Percentiles rank a stretch among this genome's conserved stretches.
phyloP scores from a whole-genome alignment of 169 alveolate genomes.

The Eimeria sp. region DNA sequence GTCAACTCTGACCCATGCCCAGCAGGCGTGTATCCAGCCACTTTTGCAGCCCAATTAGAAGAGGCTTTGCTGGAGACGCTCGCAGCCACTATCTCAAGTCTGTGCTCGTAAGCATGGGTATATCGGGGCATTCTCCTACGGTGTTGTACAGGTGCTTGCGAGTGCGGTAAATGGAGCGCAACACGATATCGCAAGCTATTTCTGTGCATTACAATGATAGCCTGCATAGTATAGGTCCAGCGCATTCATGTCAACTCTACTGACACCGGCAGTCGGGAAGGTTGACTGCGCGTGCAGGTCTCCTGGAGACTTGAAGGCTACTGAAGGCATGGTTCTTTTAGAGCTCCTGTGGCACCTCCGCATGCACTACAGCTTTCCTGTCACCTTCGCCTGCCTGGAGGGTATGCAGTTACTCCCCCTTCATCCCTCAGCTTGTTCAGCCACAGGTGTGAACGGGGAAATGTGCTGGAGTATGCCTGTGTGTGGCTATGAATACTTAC shows the following conservation, averaged over 20 bases:
- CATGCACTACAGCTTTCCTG: conserved; percentile 35
- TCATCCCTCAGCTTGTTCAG: neutral
- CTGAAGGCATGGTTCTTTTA: conserved; percentile 19
- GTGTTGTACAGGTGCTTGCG: neutral
- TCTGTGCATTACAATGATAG: neutral
- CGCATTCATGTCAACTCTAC: neutral
- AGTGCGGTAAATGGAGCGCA: neutral
- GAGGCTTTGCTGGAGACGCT: conserved; percentile 46
- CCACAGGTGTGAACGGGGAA: neutral
- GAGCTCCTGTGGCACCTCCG: conserved; percentile 61
- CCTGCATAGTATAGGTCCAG: neutral
- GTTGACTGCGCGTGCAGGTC: conserved; percentile 12
- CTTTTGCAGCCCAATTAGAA: neutral
- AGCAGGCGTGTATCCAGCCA: neutral
- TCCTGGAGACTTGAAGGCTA: conserved; percentile 25
- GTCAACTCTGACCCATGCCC: neutral
- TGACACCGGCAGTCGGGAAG: neutral
- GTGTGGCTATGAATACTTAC: neutral
- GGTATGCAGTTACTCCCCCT: neutral
- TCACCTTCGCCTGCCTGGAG: conserved; percentile 46
- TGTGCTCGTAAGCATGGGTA: conserved; percentile 48
- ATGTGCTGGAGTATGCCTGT: neutral
- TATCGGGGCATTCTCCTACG: neutral
- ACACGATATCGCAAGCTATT: neutral
- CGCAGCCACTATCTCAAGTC: neutral